These are phyloP conservation scores for Aureobasidium namibiae DNA, from an alignment of 2,329 filamentous ascomycete species.

Conservation along the genomic window DNA sequence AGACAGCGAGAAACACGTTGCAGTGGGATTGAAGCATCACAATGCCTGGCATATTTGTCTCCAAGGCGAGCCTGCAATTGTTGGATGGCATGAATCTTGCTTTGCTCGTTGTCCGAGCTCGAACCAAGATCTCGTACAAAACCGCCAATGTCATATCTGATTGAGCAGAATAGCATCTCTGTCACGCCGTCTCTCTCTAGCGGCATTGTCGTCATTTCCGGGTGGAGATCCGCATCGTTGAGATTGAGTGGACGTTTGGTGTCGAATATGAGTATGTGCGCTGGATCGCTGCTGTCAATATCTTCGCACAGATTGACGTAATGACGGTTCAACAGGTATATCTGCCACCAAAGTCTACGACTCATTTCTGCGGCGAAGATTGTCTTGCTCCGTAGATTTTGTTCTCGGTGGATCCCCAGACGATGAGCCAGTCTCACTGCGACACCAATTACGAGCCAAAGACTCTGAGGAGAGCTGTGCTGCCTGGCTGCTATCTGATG, in stretches of 20 bases:
- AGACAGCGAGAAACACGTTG: slow-evolving; percentile 28
- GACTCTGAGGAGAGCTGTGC: slow-evolving; percentile 34
- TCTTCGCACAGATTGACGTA: slow-evolving; percentile 23
- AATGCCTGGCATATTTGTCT: slow-evolving; percentile 35
- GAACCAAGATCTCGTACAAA: slow-evolving; percentile 26
- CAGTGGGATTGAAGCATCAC: slow-evolving; percentile 35
- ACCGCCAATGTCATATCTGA: slow-evolving; percentile 33
- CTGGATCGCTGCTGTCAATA: slow-evolving; percentile 15
- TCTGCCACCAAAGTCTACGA: slow-evolving; percentile 53
- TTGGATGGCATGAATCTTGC: slow-evolving; percentile 6
- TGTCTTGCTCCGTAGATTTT: slow-evolving; percentile 40
- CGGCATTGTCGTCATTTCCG: slow-evolving; percentile 40
- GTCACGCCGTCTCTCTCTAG: slow-evolving; percentile 43
- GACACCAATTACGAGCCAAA: slow-evolving; percentile 57
- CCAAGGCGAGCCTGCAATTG: slow-evolving; percentile 24
- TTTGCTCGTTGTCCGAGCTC: background rate
- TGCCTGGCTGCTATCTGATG: background rate
- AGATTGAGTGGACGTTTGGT: slow-evolving; percentile 28
- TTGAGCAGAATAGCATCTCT: slow-evolving; percentile 41
- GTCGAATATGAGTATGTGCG: slow-evolving; percentile 19
- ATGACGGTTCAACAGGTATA: slow-evolving; percentile 48
- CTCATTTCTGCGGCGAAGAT: slow-evolving; percentile 52
- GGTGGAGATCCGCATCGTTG: slow-evolving; percentile 28
- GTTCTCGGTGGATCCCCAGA: slow-evolving; percentile 55
- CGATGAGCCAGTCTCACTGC: slow-evolving; percentile 51